Conservation (phyloP, 331 rosid genomes). For the Quercus tomentella region DNA sequence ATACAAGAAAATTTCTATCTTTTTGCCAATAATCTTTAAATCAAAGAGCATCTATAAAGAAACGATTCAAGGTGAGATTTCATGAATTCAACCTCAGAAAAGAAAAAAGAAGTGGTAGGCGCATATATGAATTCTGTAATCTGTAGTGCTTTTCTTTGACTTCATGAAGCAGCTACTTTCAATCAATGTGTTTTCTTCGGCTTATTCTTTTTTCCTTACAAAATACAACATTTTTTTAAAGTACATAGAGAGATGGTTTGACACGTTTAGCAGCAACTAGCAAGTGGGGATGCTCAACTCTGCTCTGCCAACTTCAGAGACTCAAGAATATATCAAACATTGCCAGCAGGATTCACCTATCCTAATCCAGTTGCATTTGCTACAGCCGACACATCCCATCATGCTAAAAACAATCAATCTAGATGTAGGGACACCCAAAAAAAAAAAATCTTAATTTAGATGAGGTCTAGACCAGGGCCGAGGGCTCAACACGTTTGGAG, state of each 20-base stretch:
- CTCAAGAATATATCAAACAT: background rate
- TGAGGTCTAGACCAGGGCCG: no score
- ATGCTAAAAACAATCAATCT: background rate
- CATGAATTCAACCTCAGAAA: no score
- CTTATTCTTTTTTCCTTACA: background rate
- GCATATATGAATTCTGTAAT: no score
- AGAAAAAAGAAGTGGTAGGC: no score
- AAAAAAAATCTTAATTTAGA: no score
- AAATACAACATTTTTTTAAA: background rate
- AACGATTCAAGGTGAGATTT: no score
- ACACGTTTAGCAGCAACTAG: conserved; percentile 6
- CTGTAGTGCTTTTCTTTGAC: background rate
- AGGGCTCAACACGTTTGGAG: no score
- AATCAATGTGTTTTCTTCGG: background rate
- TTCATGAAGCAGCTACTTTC: background rate
- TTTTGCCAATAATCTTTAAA: no score
- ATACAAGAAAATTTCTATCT: no score
- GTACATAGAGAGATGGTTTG: background rate
- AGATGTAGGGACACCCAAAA: no score
- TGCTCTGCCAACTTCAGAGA: background rate
- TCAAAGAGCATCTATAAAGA: no score
- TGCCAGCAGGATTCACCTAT: no score
- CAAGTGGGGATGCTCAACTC: background rate
- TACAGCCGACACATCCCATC: background rate
- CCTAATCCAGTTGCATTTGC: background rate